Conservation (phyloP, 257 asterid species). For the Rauvolfia tetraphylla region DNA sequence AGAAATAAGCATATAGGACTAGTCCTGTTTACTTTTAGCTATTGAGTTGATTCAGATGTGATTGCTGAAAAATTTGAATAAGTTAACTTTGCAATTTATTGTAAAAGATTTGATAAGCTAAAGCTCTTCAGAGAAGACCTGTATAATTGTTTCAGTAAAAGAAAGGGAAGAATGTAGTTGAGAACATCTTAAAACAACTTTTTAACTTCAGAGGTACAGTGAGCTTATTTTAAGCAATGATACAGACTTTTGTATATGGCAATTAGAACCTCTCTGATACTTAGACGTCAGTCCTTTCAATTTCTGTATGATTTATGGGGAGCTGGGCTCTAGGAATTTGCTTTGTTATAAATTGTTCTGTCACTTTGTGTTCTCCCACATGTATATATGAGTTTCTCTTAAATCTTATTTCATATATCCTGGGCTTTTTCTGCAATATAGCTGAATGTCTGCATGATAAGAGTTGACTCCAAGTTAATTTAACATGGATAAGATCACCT, state of each 20-base stretch:
- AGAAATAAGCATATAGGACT: neutral
- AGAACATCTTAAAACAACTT: neutral
- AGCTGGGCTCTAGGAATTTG: neutral
- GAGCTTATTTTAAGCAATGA: neutral
- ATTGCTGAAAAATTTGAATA: neutral
- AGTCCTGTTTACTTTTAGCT: neutral
- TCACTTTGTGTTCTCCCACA: neutral
- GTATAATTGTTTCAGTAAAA: neutral
- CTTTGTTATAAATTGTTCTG: neutral
- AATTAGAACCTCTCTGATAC: neutral
- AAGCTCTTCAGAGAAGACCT: neutral
- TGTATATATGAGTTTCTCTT: neutral
- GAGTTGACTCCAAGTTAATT: neutral
- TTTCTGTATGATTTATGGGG: neutral
- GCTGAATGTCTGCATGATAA: neutral
- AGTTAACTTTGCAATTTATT: neutral
- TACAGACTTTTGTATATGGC: neutral
- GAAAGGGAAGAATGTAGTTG: neutral
- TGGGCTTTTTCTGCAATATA: neutral
- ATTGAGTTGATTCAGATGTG: neutral
- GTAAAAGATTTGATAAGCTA: neutral
- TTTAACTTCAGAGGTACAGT: neutral
- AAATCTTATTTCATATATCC: neutral
- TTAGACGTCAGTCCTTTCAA: neutral
- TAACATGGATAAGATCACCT: neutral